Percentiles rank a stretch among this genome's conserved stretches.
phyloP scores from a whole-genome alignment of 257 asterid species.

The Gentiana straminea region DNA sequence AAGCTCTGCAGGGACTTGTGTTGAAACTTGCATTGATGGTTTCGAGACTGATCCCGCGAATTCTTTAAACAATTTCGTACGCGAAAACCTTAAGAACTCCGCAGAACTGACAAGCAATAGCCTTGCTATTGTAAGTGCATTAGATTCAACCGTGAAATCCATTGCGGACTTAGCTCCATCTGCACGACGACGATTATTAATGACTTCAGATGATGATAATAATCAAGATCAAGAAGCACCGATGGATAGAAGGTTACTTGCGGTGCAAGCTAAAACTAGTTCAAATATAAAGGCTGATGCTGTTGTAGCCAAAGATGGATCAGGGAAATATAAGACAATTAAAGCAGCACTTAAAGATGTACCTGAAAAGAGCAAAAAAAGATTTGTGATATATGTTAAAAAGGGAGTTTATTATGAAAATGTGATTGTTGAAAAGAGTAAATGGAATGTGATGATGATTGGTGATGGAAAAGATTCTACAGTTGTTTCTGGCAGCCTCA shows the following conservation, averaged over 20 bases:
- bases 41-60: slow-evolving; percentile 13
- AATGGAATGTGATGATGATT: slow-evolving; percentile 43
- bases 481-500: slow-evolving; percentile 27
- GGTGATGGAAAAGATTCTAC: slow-evolving; percentile 40
- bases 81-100: slow-evolving; percentile 33
- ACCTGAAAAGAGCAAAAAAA: slow-evolving; percentile 28
- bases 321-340: slow-evolving; percentile 29
- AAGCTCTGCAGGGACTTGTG: slow-evolving; percentile 69
- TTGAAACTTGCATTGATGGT: slow-evolving; percentile 62
- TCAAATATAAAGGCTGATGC: slow-evolving; percentile 26
- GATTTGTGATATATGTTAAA: slow-evolving; percentile 36
- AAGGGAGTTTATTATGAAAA: slow-evolving; percentile 33
- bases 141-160: slow-evolving; percentile 20
- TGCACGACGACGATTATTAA: slow-evolving; percentile 46
- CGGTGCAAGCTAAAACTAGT: background rate
- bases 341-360: slow-evolving; percentile 34
- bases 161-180: slow-evolving; percentile 19
- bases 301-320: slow-evolving; percentile 40
- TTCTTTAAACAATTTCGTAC: slow-evolving; percentile 4
- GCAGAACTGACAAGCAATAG: slow-evolving; percentile 57
- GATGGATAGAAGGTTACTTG: slow-evolving; percentile 34
- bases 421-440: slow-evolving; percentile 32
- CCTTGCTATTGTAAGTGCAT: slow-evolving; percentile 42
- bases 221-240: slow-evolving; percentile 38
- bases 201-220: slow-evolving; percentile 5